These are phyloP conservation scores for Cyclanthera cordifolia DNA, from an alignment of 306 rosid species.

Conservation along the genomic window DNA sequence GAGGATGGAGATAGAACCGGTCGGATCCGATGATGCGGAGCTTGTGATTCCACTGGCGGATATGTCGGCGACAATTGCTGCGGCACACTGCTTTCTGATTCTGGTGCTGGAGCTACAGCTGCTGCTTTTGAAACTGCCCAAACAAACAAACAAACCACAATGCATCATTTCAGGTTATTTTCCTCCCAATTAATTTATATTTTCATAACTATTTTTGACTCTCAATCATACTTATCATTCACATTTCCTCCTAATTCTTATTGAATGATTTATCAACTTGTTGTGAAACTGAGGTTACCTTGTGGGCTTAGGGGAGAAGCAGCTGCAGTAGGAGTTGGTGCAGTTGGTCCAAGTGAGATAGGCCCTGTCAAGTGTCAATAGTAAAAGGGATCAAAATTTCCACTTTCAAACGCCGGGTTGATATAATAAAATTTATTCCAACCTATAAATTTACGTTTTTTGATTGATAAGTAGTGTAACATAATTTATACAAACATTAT, in stretches of 20 bases:
- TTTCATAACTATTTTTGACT: no score
- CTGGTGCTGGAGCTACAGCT: neutral
- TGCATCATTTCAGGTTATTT: no score
- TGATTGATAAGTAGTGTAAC: no score
- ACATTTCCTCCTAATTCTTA: no score
- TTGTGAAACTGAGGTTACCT: neutral
- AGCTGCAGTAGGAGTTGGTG: neutral
- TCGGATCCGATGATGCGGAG: constrained; percentile 11
- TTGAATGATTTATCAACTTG: neutral
- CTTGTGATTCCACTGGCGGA: constrained; percentile 1
- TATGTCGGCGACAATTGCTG: neutral
- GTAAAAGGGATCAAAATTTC: no score
- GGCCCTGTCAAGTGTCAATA: neutral
- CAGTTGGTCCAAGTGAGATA: constrained; percentile 3
- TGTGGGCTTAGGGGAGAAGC: constrained; percentile 8
- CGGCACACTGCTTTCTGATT: neutral
- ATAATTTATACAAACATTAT: no score
- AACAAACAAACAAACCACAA: no score
- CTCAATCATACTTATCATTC: no score
- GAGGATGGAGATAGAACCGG: constrained; percentile 1
- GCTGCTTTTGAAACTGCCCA: constrained; percentile 7
- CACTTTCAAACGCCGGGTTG: no score
- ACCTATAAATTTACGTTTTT: no score
- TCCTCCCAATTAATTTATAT: no score
- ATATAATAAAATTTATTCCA: no score